Base-by-base conservation (phyloP, 768 basidiomycete genomes). In the Sporobolomyces phaffii region DNA sequence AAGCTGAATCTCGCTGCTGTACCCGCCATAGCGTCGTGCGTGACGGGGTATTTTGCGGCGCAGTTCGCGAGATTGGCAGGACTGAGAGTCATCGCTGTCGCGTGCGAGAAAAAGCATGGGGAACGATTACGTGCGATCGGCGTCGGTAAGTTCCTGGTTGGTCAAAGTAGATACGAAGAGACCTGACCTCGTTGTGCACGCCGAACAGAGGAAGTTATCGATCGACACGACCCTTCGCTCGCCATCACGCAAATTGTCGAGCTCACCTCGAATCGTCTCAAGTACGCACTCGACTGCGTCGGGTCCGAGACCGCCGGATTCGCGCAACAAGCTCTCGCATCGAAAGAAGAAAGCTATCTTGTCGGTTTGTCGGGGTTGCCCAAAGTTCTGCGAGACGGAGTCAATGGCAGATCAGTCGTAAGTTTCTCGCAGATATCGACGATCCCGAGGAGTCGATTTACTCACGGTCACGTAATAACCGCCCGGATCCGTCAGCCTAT, bases 321-420 rank as follows among this genome's bases (percentile, higher is more conserved):
- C n/a, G 43, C 62, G 1, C 29, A 33, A 18, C n/a, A 34, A 3
- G 51, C 51, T 63, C 5, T 14, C 10, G 20, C 31, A 6, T 9
- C 26, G 28, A 26, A 24, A 22, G 13, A 41, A 63, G n/a, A 47
- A n/a, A 24, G 45, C 29, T 31, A 29, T 63, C 43, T n/a, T n/a
- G 62, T 63, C 31, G 62, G 62, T 22, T 28, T 63, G 31, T 54
- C 52, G 6, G 62, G 62, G 1, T 41, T 63, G 52, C 62, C 62
- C 5, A 63, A 54, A 26, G 22, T 48, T 1, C 24, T 53, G 31
- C 28, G 43, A 40, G 28, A 31, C 3, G 33, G 51, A 34, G 62
- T 52, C 33, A 34, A 43, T 45, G 43, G 60, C 41, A 3, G 15
- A 24, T 51, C 49, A 4, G 28, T 61, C 36, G 28, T 29, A 20